Base-by-base conservation (phyloP, 306 rosid species). In the Quercus gilva region DNA sequence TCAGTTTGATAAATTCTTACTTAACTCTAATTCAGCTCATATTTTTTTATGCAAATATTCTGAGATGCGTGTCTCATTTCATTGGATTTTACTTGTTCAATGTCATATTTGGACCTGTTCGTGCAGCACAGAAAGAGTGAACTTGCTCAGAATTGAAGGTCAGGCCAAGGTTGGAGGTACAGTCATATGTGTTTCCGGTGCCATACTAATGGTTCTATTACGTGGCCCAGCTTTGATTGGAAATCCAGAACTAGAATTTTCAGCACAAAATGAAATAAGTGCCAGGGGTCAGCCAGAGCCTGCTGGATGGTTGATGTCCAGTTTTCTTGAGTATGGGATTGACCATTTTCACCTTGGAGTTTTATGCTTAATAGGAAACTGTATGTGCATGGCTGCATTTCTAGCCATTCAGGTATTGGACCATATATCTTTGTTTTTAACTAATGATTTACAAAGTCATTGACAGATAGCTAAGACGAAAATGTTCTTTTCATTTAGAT, bases 81-180 rank as follows among this genome's bases (percentile, higher is more conserved):
- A 53, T 17, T 37, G 52, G 60, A 79, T 68, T 73, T 71, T 79
- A 74, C 58, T 82, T 76, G 69, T 82, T 69, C 74, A 61, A 76
- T 78, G 64, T 81, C 77, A 64, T 61, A 79, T 79, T 61, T 74
- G 37, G 81, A 82, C 74, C 74, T 76, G 75, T 87, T 85, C 77
- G 53, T 91, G 97, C 97, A 92, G 99, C 78, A 91, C 94, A 85
- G 99, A 94, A 93, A 90, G 89, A 87, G 92, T 94, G 76, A 94
- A 91, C 87, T 78, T 92, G 81, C 86, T 85, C 71, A 84, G 79
- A 73, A 63, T 74, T 81, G 97, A 94, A 85, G 97, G 99, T 77
- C 88, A 90, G 86, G 90, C 92, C 31, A 94, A 94, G 88, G 86
- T 94, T 84, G 88, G 85, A 72, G 99, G 99, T 75, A 90, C 99